Conservation (phyloP, 495 filamentous ascomycete genomes). For the Tuber aestivum region DNA sequence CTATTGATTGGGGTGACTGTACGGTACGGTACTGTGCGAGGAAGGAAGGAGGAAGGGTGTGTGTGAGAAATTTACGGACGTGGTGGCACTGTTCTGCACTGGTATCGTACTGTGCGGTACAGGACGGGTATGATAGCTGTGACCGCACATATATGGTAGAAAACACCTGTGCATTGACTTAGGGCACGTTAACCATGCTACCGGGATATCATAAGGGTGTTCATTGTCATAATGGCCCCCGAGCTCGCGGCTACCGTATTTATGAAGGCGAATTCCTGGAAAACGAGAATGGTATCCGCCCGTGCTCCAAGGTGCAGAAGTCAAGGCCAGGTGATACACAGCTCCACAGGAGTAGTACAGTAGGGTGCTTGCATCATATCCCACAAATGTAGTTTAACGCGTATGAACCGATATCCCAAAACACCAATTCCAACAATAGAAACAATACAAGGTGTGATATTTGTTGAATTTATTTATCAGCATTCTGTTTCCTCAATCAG, state of each 20-base stretch:
- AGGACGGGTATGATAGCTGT: background rate
- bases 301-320: background rate
- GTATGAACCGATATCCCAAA: background rate
- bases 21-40: no score
- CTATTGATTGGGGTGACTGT: no score
- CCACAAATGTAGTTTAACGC: background rate
- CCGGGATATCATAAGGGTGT: background rate
- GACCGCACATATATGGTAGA: background rate
- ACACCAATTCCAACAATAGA: background rate
- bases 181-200: background rate
- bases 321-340: background rate
- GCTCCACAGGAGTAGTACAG: background rate
- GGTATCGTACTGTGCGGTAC: background rate
- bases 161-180: background rate
- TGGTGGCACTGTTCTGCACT: no score
- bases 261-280: background rate
- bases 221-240: background rate
- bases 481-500: background rate
- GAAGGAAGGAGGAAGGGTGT: no score
- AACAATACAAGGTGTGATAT: background rate
- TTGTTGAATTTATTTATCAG: background rate
- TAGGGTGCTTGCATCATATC: background rate
- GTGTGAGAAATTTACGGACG: no score
- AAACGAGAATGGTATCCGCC: background rate
- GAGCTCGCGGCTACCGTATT: background rate